Evolutionary conservation across 2,329 filamentous ascomycete genomes (phyloP).

Genomic region (Phialophora verrucosa): DNA sequence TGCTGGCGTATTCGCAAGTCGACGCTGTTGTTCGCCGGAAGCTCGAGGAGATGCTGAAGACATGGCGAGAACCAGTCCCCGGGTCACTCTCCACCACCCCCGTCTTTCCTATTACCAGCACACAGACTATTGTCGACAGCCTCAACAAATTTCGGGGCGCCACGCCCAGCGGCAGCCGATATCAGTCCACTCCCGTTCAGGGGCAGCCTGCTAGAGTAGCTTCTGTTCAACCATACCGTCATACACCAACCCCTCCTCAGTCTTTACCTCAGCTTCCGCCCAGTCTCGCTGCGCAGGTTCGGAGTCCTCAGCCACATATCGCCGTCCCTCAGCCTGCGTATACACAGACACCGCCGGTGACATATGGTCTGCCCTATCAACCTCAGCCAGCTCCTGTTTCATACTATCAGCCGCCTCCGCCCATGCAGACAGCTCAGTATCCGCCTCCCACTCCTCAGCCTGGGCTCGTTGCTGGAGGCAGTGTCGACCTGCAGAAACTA

Average conservation of each 20-base stretch:
- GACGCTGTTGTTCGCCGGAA: slow-evolving; percentile 81
- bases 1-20: slow-evolving; percentile 93
- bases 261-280: slow-evolving; percentile 24
- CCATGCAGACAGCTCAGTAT: slow-evolving; percentile 38
- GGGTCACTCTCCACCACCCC: slow-evolving; percentile 91
- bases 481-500: slow-evolving; percentile 69
- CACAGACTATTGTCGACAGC: slow-evolving; percentile 90
- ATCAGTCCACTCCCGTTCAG: slow-evolving; percentile 54
- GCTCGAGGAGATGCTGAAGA: slow-evolving; percentile 96
- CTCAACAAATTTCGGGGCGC: slow-evolving; percentile 78
- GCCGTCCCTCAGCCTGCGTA: slow-evolving; percentile 42
- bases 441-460: slow-evolving; percentile 43
- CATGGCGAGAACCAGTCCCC: slow-evolving; percentile 96
- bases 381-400: slow-evolving; percentile 19
- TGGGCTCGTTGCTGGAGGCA: slow-evolving; percentile 43
- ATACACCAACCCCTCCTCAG: slow-evolving; percentile 39
- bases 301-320: slow-evolving; percentile 28
- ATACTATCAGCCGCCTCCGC: slow-evolving; percentile 36
- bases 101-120: slow-evolving; percentile 86
- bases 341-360: slow-evolving; percentile 39
- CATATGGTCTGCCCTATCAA: slow-evolving; percentile 24
- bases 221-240: slow-evolving; percentile 57
- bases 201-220: slow-evolving; percentile 56
- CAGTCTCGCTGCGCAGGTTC: slow-evolving; percentile 24
- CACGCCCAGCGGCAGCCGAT: slow-evolving; percentile 53